Base-by-base conservation (phyloP, 257 asterid species). In the Primulina tabacum region DNA sequence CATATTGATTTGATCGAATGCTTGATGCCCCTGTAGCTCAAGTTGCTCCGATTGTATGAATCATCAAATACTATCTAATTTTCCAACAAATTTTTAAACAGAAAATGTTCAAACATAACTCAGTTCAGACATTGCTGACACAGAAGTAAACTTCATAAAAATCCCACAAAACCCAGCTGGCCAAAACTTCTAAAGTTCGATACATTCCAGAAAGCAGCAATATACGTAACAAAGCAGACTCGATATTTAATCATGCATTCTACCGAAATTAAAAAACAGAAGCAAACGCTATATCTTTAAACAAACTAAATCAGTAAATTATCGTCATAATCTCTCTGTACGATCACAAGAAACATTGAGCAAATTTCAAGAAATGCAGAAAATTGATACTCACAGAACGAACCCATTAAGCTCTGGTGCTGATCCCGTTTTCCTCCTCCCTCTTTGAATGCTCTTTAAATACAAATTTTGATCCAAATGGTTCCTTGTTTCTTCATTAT, bases 331-430 rank as follows among this genome's bases (percentile, higher is more conserved):
- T 64, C 24, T 33, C 20, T 33, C 5, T n/a, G 30, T 50, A 52
- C 20, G 29, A 50, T 18, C 4, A 53, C 24, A 55, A 55, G 40
- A 71, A n/a, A 28, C 7, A 26, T 5, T 21, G 37, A 40, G 62
- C 47, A 14, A 9, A 66, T 3, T n/a, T 52, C 21, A 65, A 77
- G 63, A 66, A 68, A 40, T 8, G 10, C 4, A 6, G 63, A 38
- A 34, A 34, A 32, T 24, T 52, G 61, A 40, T 7, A 76, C 86
- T 74, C 30, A 77, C 82, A 80, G 74, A 67, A 68, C 9, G 84
- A 79, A 79, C 73, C 80, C 86, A 82, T 82, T 65, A 75, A 75
- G 60, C 86, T 79, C 68, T 65, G 76, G 47, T 28, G 80, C 55
- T 71, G 80, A 74, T 71, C 75, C 47, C 56, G 55, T 35, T 29